Evolutionary conservation across 306 rosid species (phyloP), one percentile per base, ranked within the genome.

Genomic region (Rosa multiflora): DNA sequence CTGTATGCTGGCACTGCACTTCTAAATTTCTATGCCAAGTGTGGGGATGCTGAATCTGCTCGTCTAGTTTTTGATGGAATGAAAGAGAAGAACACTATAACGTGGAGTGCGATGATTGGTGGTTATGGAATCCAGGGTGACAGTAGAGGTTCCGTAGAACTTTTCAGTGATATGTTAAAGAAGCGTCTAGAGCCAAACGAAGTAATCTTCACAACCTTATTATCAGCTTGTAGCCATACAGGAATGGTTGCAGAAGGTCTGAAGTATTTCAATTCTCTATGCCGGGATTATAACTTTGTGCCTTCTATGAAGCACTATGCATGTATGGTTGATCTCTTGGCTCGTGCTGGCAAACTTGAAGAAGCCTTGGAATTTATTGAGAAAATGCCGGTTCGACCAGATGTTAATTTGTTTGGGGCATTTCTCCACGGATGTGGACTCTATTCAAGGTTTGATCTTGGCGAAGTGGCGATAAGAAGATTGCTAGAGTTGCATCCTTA

Each of bases 391-490:
- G 76, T 91, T 80, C 83, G 76, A 58, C 93, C 97, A 53, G 80
- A 88, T 64, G 83, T 85, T 73, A 81, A 96, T 80, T 85, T 90
- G 83, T 88, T 86, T 72, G 94, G 96, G 79, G 92, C 94, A 76
- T 92, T 88, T 85, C 97, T 91, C 79, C 92, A 91, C 76, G 98
- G 97, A 21, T 91, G 97, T 79, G 91, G 94, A 85, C 92, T 93
- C 81, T 85, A 93, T 83, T 87, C 88, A 11, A 90, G 94, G 81
- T 89, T 93, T 81, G 97, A 91, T 21, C 85, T 93, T 12, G 97
- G 93, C 40, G 90, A 87, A 82, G 82, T 78, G 17, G 93, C 83
- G 20, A 88, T 91, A 49, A 85, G 26, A 82, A 85, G 87, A 85
- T 88, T 91, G 94, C 61, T 93, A 56, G 87, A 88, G 87, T 78